These are phyloP conservation scores for Aspergillus asperescens DNA, from an alignment of 495 filamentous ascomycete genomes.

Conservation along the genomic window DNA sequence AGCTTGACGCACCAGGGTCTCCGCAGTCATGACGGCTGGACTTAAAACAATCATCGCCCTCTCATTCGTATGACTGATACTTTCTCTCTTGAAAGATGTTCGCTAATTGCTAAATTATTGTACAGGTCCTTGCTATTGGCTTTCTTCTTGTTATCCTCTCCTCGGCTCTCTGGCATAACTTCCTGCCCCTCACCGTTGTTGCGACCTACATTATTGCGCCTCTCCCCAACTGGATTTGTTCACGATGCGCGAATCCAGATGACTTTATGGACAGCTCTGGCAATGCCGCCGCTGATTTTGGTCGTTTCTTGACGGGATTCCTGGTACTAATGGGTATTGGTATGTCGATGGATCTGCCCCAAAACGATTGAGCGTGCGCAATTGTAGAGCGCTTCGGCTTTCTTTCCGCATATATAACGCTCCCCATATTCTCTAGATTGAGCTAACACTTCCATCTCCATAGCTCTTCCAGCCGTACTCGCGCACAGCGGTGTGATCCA, in stretches of 20 bases:
- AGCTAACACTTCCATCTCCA: conserved; percentile 22
- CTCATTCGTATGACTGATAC: conserved; percentile 67
- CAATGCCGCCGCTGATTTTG: conserved; percentile 80
- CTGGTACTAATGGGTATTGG: conserved; percentile 97
- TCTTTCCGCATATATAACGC: neutral
- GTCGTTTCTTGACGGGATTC: conserved; percentile 90
- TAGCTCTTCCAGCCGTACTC: conserved; percentile 86
- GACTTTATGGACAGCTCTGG: conserved; percentile 89
- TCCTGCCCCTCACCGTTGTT: conserved; percentile 89
- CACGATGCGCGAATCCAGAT: conserved; percentile 83
- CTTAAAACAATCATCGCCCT: conserved; percentile 98
- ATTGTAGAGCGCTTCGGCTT: neutral
- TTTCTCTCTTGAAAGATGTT: neutral
- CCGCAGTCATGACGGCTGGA: conserved; percentile 74
- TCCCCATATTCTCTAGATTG: neutral
- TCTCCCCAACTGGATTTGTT: conserved; percentile 92
- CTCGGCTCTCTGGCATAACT: conserved; percentile 87
- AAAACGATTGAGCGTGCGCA: neutral
- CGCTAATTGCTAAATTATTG: conserved; percentile 14
- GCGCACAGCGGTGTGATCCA: conserved; percentile 78
- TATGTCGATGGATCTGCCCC: conserved; percentile 44
- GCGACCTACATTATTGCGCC: conserved; percentile 93
- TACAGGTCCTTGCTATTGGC: conserved; percentile 87
- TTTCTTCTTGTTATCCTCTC: conserved; percentile 99
- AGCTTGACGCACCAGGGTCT: conserved; percentile 21